Conservation (phyloP, 164 flowering plant genomes). For the Sextonia rubra region DNA sequence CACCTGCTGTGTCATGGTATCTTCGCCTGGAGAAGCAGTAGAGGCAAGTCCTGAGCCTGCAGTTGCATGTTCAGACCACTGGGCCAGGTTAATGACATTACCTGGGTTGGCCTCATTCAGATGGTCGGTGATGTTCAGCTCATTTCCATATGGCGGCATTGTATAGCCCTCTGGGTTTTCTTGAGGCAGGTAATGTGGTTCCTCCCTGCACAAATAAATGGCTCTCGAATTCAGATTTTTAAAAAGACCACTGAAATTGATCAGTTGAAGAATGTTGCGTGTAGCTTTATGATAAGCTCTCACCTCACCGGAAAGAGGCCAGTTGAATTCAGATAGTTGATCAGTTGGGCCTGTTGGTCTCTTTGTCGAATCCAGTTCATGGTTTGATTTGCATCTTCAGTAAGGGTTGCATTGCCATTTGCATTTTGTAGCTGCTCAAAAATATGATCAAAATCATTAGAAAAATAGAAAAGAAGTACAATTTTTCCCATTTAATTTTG, state of each 20-base stretch:
- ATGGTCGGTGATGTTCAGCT: background rate
- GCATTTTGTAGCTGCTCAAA: background rate
- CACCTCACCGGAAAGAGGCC: constrained; percentile 5
- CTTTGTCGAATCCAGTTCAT: constrained; percentile 1
- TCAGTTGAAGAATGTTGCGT: too few species aligned
- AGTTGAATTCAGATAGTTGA: constrained; percentile 1
- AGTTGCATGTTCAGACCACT: background rate
- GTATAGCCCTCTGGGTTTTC: background rate
- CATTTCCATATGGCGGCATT: background rate
- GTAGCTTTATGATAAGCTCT: too few species aligned
- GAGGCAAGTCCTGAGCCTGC: background rate
- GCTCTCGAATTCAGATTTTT: background rate
- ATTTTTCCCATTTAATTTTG: too few species aligned
- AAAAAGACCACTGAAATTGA: background rate
- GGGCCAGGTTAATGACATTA: background rate
- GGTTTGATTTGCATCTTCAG: background rate
- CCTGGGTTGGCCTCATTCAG: background rate
- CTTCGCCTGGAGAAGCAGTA: background rate
- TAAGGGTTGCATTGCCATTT: background rate
- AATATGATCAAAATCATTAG: background rate
- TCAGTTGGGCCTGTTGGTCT: constrained; percentile 2
- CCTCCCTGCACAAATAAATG: background rate
- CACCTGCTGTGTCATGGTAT: too few species aligned
- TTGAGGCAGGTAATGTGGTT: background rate
- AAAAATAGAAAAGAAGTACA: background rate